These are phyloP conservation scores for Colletotrichum lupini DNA, from an alignment of 2,329 filamentous ascomycete genomes.

Conservation along the genomic window DNA sequence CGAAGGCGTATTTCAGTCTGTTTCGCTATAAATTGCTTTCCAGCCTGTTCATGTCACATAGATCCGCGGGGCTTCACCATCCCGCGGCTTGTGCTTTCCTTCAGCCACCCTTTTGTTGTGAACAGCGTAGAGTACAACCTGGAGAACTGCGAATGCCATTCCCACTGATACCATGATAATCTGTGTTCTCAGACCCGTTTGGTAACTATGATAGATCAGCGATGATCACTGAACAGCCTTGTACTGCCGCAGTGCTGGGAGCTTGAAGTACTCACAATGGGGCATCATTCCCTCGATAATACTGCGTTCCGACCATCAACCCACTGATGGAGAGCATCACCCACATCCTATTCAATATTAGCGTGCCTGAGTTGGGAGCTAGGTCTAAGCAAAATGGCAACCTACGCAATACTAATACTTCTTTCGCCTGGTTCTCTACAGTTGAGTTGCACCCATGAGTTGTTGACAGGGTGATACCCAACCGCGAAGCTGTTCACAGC, in stretches of 20 bases:
- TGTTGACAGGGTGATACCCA: conserved; percentile 64
- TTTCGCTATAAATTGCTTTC: background rate
- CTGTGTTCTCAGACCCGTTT: conserved; percentile 55
- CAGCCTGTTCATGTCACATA: conserved; percentile 29
- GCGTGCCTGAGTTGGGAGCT: too few species aligned
- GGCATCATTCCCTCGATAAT: conserved; percentile 54
- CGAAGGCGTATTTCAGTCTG: too few species aligned
- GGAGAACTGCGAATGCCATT: conserved; percentile 51
- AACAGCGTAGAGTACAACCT: conserved; percentile 49
- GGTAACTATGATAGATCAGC: conserved; percentile 46
- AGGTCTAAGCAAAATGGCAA: background rate
- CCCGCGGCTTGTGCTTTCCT: conserved; percentile 35
- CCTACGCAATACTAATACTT: conserved; percentile 61
- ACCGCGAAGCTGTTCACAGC: conserved; percentile 61
- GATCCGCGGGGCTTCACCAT: conserved; percentile 31
- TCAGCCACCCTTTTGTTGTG: conserved; percentile 47
- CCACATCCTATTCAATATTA: conserved; percentile 46
- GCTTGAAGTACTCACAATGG: conserved; percentile 48
- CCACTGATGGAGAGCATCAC: conserved; percentile 62
- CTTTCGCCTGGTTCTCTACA: conserved; percentile 57
- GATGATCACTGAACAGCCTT: background rate
- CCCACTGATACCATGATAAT: conserved; percentile 56
- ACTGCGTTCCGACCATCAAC: conserved; percentile 62
- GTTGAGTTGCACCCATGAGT: conserved; percentile 64
- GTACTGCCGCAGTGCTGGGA: too few species aligned